These are phyloP conservation scores for Pistacia atlantica DNA, from an alignment of 345 rosid genomes.

Conservation along the genomic window DNA sequence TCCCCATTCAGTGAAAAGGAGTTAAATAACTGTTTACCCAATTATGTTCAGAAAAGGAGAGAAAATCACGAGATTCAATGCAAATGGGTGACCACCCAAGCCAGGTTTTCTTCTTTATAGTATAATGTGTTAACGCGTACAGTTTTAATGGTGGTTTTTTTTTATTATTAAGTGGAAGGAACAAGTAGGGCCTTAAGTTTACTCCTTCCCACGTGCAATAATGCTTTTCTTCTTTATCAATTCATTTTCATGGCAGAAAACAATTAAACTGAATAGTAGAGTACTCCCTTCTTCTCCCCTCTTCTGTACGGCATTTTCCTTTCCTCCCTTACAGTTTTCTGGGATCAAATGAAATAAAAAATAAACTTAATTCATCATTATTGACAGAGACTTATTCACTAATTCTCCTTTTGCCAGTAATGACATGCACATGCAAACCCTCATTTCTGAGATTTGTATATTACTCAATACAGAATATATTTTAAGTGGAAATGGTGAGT, in stretches of 20 bases:
- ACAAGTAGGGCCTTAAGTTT: conserved; percentile 19
- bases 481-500: not conserved
- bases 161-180: not conserved
- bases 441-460: not conserved
- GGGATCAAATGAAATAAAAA: conserved; percentile 7
- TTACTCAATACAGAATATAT: not conserved
- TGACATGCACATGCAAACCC: conserved; percentile 21
- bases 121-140: conserved; percentile 8
- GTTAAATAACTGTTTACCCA: too few relatives aligned
- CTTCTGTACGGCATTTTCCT: conserved; percentile 17
- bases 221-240: conserved; percentile 22
- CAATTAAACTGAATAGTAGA: too few relatives aligned
- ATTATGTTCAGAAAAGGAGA: too few relatives aligned
- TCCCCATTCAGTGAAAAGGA: too few relatives aligned
- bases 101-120: not conserved
- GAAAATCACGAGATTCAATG: not conserved
- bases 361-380: not conserved
- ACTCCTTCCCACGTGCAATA: conserved; percentile 38
- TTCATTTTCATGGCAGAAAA: not conserved
- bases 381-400: conserved; percentile 2
- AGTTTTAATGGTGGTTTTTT: not conserved
- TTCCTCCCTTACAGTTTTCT: not conserved
- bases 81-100: conserved; percentile 7
- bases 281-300: not conserved
- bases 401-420: not conserved